Base-by-base conservation (phyloP, 345 rosid species). In the Crucihimalaya himalaica region DNA sequence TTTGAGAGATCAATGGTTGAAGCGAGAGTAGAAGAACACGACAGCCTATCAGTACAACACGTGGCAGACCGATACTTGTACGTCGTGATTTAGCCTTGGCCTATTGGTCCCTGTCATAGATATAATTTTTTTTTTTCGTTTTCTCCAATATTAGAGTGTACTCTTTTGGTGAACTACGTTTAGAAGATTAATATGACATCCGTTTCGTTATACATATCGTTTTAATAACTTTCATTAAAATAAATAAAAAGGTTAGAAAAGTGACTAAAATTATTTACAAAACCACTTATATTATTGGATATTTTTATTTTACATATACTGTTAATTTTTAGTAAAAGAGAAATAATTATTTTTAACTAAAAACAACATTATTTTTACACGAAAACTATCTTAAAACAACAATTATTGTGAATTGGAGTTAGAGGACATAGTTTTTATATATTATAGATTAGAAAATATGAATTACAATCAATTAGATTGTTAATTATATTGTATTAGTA, bases 101-200 rank as follows among this genome's bases (percentile, higher is more conserved):
- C 48, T 64, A 18, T 64, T 64, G 28, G 57, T 46, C 12, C 56
- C 43, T 46, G 40, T 45, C 39, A 43, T 63, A 63, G 16, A 64
- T 45, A 19, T 5, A 9, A 29, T 19, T 57, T 34, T n/a, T n/a
- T 56, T 31, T 56, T 57, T 34, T 57, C 2, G 13, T 21, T 51
- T 51, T 19, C 5, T 18, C 6, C 47, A 19, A 12, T 35, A 34
- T 7, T 29, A 54, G 37, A 50, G 28, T 50, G 15, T 50, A 20
- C 27, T 20, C 14, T 50, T 46, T 20, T 21, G 54, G 28, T 50
- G 11, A 50, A 50, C 23, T 50, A 50, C 28, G 54, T 50, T 20
- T 9, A 18, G 0, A 46, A 46, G 23, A 18, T 46, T 16, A 18
- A 0, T 7, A 46, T 46, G 12, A 3, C 23, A 46, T 42, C 7